These are phyloP conservation scores for Xylaria sp. DNA, from an alignment of 2,329 filamentous ascomycete species.

Conservation along the genomic window DNA sequence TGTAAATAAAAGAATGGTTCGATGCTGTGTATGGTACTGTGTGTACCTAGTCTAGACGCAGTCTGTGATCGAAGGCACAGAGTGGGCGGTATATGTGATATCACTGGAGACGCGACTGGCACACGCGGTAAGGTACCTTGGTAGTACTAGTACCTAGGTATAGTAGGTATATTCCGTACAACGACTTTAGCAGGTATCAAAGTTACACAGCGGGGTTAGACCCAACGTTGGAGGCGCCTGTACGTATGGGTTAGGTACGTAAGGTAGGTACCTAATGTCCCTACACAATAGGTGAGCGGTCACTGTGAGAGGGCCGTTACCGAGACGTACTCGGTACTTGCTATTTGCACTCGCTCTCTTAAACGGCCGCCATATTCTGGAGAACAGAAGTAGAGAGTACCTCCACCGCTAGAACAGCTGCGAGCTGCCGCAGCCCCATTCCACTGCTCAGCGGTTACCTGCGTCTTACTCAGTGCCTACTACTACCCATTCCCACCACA, in stretches of 20 bases:
- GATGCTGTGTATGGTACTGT: not conserved
- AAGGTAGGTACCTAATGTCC: not conserved
- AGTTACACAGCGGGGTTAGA: constrained; percentile 23
- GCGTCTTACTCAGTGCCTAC: constrained; percentile 26
- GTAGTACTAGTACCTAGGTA: not conserved
- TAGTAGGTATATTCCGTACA: not conserved
- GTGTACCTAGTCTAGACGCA: not conserved
- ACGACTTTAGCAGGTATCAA: not conserved
- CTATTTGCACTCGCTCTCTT: not conserved
- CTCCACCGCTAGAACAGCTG: not conserved
- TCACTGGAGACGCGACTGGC: constrained; percentile 15
- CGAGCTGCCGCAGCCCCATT: constrained; percentile 10
- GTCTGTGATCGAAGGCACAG: too few relatives aligned
- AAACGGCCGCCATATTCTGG: not conserved
- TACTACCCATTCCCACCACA: constrained; percentile 26
- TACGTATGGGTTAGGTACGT: not conserved
- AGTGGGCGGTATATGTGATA: not conserved
- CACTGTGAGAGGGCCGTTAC: not conserved
- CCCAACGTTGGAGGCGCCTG: not conserved
- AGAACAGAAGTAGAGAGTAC: constrained; percentile 9
- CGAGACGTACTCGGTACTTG: constrained; percentile 1
- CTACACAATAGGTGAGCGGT: too few relatives aligned
- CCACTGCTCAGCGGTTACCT: constrained; percentile 19
- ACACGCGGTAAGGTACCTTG: not conserved
- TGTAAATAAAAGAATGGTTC: not conserved